Conservation (phyloP, 169 alveolate genomes). For the Cryptosporidium tyzzeri region DNA sequence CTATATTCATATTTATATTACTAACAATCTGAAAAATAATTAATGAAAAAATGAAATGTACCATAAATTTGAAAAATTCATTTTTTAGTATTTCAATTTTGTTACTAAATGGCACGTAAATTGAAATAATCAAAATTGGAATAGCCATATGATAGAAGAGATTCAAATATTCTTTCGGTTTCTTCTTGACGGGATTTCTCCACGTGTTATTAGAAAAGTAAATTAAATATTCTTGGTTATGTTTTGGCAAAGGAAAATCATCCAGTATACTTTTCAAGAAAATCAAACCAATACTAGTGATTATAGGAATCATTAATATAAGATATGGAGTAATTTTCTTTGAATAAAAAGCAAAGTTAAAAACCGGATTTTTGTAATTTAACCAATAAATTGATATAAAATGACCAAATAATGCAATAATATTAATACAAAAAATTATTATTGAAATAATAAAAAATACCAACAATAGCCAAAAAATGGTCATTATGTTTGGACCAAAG, state of each 20-base stretch:
- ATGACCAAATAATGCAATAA: neutral
- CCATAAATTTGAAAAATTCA: conserved; percentile 4
- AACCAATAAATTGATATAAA: neutral
- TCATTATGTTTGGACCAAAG: conserved; percentile 67
- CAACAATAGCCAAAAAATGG: conserved; percentile 45
- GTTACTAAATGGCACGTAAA: conserved; percentile 18
- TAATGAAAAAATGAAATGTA: conserved; percentile 11
- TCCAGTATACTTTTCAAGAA: conserved; percentile 49
- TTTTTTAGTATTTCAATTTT: neutral
- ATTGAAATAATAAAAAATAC: conserved; percentile 24
- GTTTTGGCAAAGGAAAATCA: conserved; percentile 70
- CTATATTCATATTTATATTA: conserved; percentile 24
- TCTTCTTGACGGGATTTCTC: conserved; percentile 17
- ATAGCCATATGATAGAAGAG: neutral
- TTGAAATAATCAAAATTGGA: conserved; percentile 18
- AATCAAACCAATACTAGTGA: conserved; percentile 48
- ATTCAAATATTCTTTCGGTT: neutral
- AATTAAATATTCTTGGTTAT: conserved; percentile 38
- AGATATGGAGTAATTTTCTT: conserved; percentile 39
- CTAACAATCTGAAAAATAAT: neutral
- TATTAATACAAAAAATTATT: conserved; percentile 17
- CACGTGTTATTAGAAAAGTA: conserved; percentile 28
- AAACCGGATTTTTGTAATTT: neutral
- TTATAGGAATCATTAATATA: conserved; percentile 28
- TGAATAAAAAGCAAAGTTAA: neutral